These are phyloP conservation scores for Calonectria pseudoreteaudii DNA, from an alignment of 2,329 filamentous ascomycete genomes.

Conservation along the genomic window DNA sequence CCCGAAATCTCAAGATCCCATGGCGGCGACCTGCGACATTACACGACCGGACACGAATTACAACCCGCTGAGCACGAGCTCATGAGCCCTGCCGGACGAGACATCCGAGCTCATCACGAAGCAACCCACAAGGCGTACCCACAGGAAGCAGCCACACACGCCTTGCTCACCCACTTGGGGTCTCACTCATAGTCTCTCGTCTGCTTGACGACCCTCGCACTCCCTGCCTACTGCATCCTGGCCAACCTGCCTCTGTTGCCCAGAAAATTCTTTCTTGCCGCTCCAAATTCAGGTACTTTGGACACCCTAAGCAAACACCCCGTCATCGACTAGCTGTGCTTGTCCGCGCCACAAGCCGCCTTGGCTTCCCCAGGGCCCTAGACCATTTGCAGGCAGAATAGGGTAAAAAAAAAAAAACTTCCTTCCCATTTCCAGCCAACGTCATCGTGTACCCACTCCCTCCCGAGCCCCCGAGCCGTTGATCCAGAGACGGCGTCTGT, in stretches of 20 bases:
- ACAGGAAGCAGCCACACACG: slow-evolving; percentile 21
- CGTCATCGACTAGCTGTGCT: slow-evolving; percentile 1
- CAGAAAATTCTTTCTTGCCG: not conserved
- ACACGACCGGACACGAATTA: slow-evolving; percentile 20
- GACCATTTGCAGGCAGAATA: slow-evolving; percentile 4
- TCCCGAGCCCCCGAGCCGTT: slow-evolving; percentile 43
- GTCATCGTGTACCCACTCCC: slow-evolving; percentile 46
- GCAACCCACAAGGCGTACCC: slow-evolving; percentile 19
- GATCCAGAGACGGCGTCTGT: slow-evolving; percentile 38
- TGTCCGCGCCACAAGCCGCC: slow-evolving; percentile 10
- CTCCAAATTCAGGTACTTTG: slow-evolving; percentile 11
- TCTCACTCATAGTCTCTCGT: slow-evolving; percentile 23
- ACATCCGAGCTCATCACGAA: slow-evolving; percentile 27
- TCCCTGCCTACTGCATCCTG: slow-evolving; percentile 18
- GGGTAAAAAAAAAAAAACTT: slow-evolving; percentile 8
- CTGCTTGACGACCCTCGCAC: not conserved
- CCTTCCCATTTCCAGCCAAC: slow-evolving; percentile 34
- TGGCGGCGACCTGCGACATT: slow-evolving; percentile 16
- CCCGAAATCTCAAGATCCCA: slow-evolving; percentile 8
- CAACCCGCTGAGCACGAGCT: slow-evolving; percentile 20
- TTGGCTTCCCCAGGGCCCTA: slow-evolving; percentile 9
- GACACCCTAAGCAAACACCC: not conserved
- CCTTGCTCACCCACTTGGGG: slow-evolving; percentile 6
- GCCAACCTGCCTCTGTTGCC: not conserved
- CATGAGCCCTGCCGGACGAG: slow-evolving; percentile 22